Evolutionary conservation across 805 yeast genomes (phyloP), one percentile per base, ranked within the genome.

Genomic region (Wickerhamomyces subpelliculosus): DNA sequence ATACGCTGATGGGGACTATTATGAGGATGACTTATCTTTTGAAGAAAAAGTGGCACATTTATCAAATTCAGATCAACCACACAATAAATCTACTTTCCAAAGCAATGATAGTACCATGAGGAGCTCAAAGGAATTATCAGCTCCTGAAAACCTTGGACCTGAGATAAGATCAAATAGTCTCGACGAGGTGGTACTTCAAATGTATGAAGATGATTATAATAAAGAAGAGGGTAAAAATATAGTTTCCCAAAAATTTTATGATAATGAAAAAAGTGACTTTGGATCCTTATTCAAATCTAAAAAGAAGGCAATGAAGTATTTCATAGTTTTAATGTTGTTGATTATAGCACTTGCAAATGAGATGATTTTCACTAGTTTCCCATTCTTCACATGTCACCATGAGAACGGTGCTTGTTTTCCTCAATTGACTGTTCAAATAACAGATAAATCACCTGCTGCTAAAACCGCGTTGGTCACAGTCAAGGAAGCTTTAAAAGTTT

Each of bases 401-500:
- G 40, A 57, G 1, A 32, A 24, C 2, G 47, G 51, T 6, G 36
- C 53, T 10, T 71, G 75, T 45, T 37, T 62, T 23, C 75, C 80
- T 0, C 75, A 69, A 33, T 52, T 65, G 20, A 62, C 65, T 18
- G 48, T 74, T 18, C 65, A 65, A 34, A 56, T 68, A 31, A 53
- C 57, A 13, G 67, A 65, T 37, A 58, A 60, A 27, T 52, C 67
- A 3, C 50, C 57, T 2, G 49, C 54, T n/a, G 66, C 72, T 21
- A 57, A 45, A 45, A 51, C 37, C 24, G 51, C 60, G 10, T 50
- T 57, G 32, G 48, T 57, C 10, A 52, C 67, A 0, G 64, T 70
- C 8, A 55, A 62, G 35, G 74, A 70, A 38, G 68, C 68, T 11
- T 51, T 71, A 34, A 65, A 64, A 39, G 59, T 70, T 37, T 45